Evolutionary conservation across 441 rosid species (phyloP), one percentile per base, ranked within the genome.

Genomic region (Adansonia madagascariensis): DNA sequence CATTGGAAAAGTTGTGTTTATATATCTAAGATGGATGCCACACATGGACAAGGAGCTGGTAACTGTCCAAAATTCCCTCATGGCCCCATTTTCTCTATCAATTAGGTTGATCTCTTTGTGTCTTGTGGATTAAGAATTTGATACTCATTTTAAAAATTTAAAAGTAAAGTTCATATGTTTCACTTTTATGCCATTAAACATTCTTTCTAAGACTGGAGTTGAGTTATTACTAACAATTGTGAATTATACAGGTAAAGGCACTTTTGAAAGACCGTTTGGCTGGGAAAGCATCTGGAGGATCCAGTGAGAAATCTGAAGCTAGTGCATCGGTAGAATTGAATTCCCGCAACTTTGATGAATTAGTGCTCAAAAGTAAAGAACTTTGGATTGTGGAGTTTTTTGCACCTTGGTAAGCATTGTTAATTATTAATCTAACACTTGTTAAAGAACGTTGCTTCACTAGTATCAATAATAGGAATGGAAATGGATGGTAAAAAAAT

Each of bases 351-450:
- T 97, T 97, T 83, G 98, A 94, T 84, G 97, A 94, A 79, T 81
- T 90, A 88, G 99, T 97, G 75, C 82, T 91, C 77, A 89, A 93
- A 90, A 94, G 99, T 84, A 94, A 89, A 85, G 98, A 94, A 22
- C 97, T 93, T 70, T 96, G 99, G 99, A 81, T 96, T 69, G 97
- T 96, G 83, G 99, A 96, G 84, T 96, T 94, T 79, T 96, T 94
- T 76, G 98, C 98, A 73, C 99, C 99, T 62, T 94, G 99, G 99
- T 96, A 87, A 81, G 94, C 82, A 39, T 69, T 46, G 64, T 61
- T 75, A 66, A 43, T 60, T 61, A 55, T 55, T 35, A 27, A 49
- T 67, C 56, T 24, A 60, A 24, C 10, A 46, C 10, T 61, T 15
- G 8, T 47, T 59, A 61, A 44, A 6, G 22, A 8, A 74, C 14